Conservation (phyloP, 148 eudicot species). For the Camellia lanceoleosa region DNA sequence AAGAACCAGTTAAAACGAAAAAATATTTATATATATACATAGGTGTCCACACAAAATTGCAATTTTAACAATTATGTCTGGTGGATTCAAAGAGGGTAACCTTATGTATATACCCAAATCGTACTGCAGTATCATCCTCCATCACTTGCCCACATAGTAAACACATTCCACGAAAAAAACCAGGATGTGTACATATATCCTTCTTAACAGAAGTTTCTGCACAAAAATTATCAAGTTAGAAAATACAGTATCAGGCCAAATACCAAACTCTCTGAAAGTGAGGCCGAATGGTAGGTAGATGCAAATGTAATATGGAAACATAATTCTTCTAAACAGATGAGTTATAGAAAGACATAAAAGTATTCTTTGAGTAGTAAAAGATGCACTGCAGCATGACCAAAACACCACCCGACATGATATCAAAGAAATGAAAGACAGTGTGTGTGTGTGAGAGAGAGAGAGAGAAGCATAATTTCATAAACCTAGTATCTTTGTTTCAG, state of each 20-base stretch:
- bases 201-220: background rate
- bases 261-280: constrained; percentile 8
- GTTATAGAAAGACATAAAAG: too few species aligned
- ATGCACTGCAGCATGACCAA: too few species aligned
- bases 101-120: constrained; percentile 73
- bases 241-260: constrained; percentile 36
- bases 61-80: background rate
- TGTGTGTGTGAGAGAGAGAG: too few species aligned
- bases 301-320: background rate
- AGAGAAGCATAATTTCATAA: too few species aligned
- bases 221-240: constrained; percentile 6
- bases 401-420: too few species aligned
- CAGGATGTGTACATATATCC: background rate
- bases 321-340: background rate
- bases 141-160: constrained; percentile 14
- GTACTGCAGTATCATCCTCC: constrained; percentile 55
- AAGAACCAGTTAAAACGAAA: background rate
- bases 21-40: background rate
- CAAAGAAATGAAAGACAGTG: too few species aligned
- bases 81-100: constrained; percentile 28
- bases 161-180: background rate
- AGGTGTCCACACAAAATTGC: background rate
- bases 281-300: background rate
- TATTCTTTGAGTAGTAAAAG: too few species aligned
- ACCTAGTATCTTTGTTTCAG: too few species aligned